Conservation (phyloP, 805 yeast species). For the Kodamaea leandrae region DNA sequence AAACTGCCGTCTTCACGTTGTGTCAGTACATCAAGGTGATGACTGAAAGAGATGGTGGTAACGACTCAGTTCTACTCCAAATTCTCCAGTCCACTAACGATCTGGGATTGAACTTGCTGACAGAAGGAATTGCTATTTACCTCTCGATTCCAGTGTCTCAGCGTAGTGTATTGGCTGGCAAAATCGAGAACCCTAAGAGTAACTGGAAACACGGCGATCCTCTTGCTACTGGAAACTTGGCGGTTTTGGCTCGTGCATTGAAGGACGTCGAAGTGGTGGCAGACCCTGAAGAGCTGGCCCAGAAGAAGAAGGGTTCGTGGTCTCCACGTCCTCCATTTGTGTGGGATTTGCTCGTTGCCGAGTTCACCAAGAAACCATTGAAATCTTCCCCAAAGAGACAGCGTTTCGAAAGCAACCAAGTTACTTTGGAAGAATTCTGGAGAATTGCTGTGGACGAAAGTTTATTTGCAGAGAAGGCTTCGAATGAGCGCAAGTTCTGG, state of each 20-base stretch:
- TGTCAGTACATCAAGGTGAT: slow-evolving; percentile 43
- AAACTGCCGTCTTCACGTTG: slow-evolving; percentile 72
- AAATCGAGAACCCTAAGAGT: slow-evolving; percentile 14
- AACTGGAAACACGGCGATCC: slow-evolving; percentile 78
- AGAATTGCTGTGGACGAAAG: slow-evolving; percentile 74
- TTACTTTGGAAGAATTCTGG: slow-evolving; percentile 66
- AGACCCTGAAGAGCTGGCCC: slow-evolving; percentile 36
- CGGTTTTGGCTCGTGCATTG: slow-evolving; percentile 57
- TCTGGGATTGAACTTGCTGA: slow-evolving; percentile 56
- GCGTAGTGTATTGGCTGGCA: slow-evolving; percentile 15
- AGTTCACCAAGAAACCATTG: slow-evolving; percentile 29
- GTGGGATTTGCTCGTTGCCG: slow-evolving; percentile 60
- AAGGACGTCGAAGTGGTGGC: slow-evolving; percentile 48
- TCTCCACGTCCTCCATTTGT: slow-evolving; percentile 71
- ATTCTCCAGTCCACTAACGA: slow-evolving; percentile 48
- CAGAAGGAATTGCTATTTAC: slow-evolving; percentile 79
- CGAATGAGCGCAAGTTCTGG: slow-evolving; percentile 82
- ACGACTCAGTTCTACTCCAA: slow-evolving; percentile 18
- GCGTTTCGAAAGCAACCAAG: slow-evolving; percentile 1
- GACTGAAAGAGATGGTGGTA: background rate
- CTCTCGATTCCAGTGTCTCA: slow-evolving; percentile 45
- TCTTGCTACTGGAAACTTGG: slow-evolving; percentile 64
- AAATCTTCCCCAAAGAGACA: slow-evolving; percentile 20
- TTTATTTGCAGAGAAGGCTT: slow-evolving; percentile 70
- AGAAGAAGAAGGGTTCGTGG: slow-evolving; percentile 67